These are phyloP conservation scores for Ziziphus jujuba DNA, from an alignment of 306 rosid species.

Conservation along the genomic window DNA sequence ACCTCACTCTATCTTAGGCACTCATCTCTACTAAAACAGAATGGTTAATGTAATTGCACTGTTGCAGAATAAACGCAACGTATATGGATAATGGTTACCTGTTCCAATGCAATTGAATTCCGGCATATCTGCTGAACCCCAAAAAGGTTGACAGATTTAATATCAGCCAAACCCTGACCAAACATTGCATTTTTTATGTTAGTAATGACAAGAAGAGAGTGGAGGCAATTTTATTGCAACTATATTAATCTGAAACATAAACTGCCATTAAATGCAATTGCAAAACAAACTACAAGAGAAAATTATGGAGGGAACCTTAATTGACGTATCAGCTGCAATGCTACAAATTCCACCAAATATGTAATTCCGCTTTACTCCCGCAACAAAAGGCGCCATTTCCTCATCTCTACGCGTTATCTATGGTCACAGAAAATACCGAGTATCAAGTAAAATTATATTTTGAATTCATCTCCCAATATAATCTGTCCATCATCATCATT, in stretches of 20 bases:
- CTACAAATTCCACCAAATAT: constrained; percentile 97
- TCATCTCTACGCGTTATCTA: constrained; percentile 97
- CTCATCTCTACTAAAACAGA: no score
- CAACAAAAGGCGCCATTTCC: constrained; percentile 92
- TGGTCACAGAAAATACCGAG: constrained; percentile 28
- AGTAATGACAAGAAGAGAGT: constrained; percentile 29
- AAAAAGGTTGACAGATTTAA: constrained; percentile 88
- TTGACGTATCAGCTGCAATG: constrained; percentile 73
- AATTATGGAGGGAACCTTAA: constrained; percentile 51
- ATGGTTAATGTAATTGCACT: background rate
- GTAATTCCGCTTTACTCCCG: constrained; percentile 75
- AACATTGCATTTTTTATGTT: constrained; percentile 25
- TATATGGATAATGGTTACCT: constrained; percentile 47
- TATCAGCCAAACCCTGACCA: constrained; percentile 83
- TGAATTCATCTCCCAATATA: background rate
- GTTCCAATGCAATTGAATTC: constrained; percentile 93
- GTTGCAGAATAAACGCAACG: background rate
- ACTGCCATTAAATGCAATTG: background rate
- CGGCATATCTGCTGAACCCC: constrained; percentile 99
- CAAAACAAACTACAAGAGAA: background rate
- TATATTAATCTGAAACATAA: constrained; percentile 17
- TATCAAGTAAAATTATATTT: background rate
- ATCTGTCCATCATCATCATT: background rate
- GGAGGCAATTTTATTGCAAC: constrained; percentile 16
- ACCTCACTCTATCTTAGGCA: background rate